Evolutionary conservation across 495 filamentous ascomycete genomes (phyloP), one percentile per base, ranked within the genome.

Genomic region (Podospora sp.): DNA sequence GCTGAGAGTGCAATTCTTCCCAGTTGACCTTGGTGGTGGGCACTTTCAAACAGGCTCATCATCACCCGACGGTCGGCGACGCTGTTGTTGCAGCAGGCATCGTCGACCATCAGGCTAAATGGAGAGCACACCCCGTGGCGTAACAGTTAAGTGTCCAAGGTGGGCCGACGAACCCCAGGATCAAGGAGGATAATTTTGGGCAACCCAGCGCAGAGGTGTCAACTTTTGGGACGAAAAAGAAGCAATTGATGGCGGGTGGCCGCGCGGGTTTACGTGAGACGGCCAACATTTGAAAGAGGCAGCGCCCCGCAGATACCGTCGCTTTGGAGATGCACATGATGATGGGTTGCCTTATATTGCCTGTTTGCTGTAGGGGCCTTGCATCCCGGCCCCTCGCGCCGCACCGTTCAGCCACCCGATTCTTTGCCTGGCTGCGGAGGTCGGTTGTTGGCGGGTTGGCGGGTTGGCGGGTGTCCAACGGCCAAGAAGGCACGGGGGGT

Each of bases 371-470:
- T 57, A 65, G 20, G 63, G 53, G 35, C 64, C 68, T 67, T 67
- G 68, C 68, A 70, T 70, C 21, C 27, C 40, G 65, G 55, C 24
- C 58, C 58, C 60, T 60, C 60, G 60, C 40, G 64, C 62, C 68
- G 64, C 56, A 26, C 35, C 63, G 64, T 51, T 26, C 64, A 33
- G 62, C 46, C 57, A 60, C 57, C 29, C 29, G 11, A 8, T n/a
- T n/a, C n/a, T n/a, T n/a, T 35, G 26, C 29, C 26, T 29, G 6
- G 35, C 22, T 46, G 33, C n/a, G 56, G 35, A 2, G 56, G 18
- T 27, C 1, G 21, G 22, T 14, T 16, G 51, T 25, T 55, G 24
- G 20, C 51, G 12, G 29, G 11, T 24, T 57, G 53, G 18, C 53
- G 22, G n/a, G 53, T 27, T 57, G 53, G 20, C 18, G 12, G 21